Evolutionary conservation across 352 stramenopile genomes (phyloP), one percentile per base, ranked within the genome.

Genomic region (Phytophthora boehmeriae): DNA sequence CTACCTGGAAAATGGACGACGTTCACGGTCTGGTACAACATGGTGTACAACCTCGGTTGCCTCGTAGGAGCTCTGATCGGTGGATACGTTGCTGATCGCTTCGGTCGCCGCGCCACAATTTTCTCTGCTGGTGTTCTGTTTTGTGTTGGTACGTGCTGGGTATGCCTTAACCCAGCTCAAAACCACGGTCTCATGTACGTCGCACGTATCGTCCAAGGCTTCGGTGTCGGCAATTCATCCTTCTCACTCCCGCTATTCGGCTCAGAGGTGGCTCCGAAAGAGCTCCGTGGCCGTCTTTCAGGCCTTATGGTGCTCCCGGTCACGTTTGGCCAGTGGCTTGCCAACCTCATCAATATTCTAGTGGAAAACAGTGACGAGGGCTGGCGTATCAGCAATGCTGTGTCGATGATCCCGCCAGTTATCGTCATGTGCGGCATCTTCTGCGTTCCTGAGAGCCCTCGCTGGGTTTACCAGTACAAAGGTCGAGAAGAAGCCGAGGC

Each of bases 361-460:
- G 59, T 78, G 6, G 53, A 72, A 34, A 53, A 76, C 39, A 54
- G 30, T 25, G 50, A 45, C 27, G 5, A 64, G 2, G 71, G 71
- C 16, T 79, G 71, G 71, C 71, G 71, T 35, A 76, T 72, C 47
- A 76, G 67, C 11, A 75, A 76, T 27, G 66, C 53, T 5, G 64
- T 76, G 2, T 62, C 61, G 6, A 72, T 82, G 50, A 44, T 73
- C 10, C 53, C 68, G 1, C 68, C 71, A 0, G 25, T 79, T 30
- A 78, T 83, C 44, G 76, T 83, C 22, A 62, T 83, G 48, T 47
- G 49, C 16, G 71, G 70, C 32, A 76, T 84, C 19, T 74, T 70
- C 39, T 74, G 62, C 45, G 66, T 74, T 1, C 66, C 66, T n/a
- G 66, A 74, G 27, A 70, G 59, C 38, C 66, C 66, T 56, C 65